Evolutionary conservation across 345 rosid species (phyloP).

Genomic region (Camelina hispida): DNA sequence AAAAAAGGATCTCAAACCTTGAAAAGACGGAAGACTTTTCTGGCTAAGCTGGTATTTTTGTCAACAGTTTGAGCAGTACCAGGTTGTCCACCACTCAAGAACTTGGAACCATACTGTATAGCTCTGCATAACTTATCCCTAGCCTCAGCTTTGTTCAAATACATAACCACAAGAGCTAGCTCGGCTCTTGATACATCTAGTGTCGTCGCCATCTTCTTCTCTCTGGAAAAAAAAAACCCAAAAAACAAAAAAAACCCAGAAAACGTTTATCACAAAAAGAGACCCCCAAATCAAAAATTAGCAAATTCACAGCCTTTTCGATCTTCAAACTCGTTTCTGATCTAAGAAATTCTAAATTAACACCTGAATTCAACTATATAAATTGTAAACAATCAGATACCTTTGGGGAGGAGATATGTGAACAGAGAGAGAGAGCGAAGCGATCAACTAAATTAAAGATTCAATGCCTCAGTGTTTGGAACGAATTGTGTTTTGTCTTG

Average conservation of each 20-base stretch:
- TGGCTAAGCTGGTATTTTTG: slow-evolving; percentile 90
- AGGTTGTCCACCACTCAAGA: slow-evolving; percentile 81
- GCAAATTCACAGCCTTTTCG: not conserved
- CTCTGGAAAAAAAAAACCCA: not conserved
- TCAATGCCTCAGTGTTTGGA: slow-evolving; percentile 35
- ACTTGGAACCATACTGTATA: slow-evolving; percentile 97
- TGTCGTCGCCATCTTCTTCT: slow-evolving; percentile 55
- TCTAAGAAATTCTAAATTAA: not conserved
- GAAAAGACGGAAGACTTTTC: slow-evolving; percentile 97
- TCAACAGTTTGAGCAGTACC: slow-evolving; percentile 97
- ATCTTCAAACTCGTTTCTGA: too few relatives aligned
- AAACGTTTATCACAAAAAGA: too few relatives aligned
- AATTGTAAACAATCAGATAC: not conserved
- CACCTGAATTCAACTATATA: too few relatives aligned
- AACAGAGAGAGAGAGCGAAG: not conserved
- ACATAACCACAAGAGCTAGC: slow-evolving; percentile 83
- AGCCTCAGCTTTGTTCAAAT: slow-evolving; percentile 97
- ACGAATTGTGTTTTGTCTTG: slow-evolving; percentile 10
- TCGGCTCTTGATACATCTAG: slow-evolving; percentile 91
- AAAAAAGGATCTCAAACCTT: slow-evolving; percentile 56
- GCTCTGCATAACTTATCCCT: slow-evolving; percentile 99
- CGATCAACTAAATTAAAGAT: not conserved
- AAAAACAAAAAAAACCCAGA: not conserved
- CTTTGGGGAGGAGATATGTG: slow-evolving; percentile 26
- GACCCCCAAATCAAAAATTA: not conserved